Conservation (phyloP, 148 eudicot species). For the Vaccinium myrtillus region DNA sequence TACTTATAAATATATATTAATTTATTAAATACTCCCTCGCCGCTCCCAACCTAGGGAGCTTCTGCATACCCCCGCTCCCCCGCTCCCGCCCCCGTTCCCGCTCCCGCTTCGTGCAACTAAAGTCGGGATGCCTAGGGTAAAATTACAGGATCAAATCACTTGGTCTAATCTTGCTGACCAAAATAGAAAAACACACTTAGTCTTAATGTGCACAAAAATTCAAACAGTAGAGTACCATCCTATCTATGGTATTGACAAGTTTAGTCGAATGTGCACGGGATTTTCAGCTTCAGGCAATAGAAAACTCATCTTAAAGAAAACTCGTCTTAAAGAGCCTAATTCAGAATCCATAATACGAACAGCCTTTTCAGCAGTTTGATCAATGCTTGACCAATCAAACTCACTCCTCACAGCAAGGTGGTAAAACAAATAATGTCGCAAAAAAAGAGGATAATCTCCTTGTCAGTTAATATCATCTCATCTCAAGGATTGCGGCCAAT, state of each 20-base stretch:
- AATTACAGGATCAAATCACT: neutral
- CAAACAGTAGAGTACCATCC: neutral
- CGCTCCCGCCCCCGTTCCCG: no score
- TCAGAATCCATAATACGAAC: neutral
- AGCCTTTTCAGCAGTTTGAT: neutral
- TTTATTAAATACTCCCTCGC: no score
- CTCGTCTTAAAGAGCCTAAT: neutral
- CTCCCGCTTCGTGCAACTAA: no score
- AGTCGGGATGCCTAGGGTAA: neutral
- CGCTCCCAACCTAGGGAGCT: no score
- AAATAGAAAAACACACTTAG: neutral
- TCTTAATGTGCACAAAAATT: neutral
- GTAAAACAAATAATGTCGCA: neutral
- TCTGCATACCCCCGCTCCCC: no score
- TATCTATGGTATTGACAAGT: neutral
- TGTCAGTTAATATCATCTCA: neutral
- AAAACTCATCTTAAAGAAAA: neutral
- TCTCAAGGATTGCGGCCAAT: neutral
- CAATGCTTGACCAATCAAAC: neutral
- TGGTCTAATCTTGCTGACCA: neutral
- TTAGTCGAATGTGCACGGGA: neutral
- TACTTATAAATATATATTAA: no score
- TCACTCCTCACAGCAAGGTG: constrained; percentile 1
- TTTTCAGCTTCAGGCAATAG: neutral
- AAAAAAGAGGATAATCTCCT: neutral